phyloP scores from a whole-genome alignment of 345 rosid genomes.

The Murraya paniculata region DNA sequence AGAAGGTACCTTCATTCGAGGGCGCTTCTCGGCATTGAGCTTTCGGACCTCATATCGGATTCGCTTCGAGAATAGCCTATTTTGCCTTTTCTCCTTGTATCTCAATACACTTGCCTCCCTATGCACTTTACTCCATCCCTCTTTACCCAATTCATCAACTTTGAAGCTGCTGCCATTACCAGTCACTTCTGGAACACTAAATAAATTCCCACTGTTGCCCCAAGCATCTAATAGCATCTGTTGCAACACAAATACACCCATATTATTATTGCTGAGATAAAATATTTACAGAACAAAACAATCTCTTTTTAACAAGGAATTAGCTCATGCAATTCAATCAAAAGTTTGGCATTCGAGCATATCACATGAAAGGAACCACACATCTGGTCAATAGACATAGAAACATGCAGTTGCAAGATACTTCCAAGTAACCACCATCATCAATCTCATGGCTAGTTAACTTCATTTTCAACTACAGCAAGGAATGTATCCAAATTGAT shows the following conservation, averaged over 20 bases:
- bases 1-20: constrained; percentile 63
- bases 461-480: neutral
- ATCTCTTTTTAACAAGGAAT: neutral
- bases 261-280: neutral
- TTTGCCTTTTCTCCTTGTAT: constrained; percentile 88
- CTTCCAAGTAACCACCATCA: neutral
- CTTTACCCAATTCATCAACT: constrained; percentile 19
- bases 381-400: neutral
- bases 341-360: neutral
- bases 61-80: constrained; percentile 76
- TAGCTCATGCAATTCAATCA: neutral
- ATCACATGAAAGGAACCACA: neutral
- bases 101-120: constrained; percentile 91
- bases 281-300: neutral
- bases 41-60: constrained; percentile 89
- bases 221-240: constrained; percentile 38
- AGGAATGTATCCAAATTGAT: neutral
- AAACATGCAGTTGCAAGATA: neutral
- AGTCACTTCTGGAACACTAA: constrained; percentile 64
- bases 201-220: constrained; percentile 32
- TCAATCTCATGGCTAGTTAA: neutral
- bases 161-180: neutral
- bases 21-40: constrained; percentile 94
- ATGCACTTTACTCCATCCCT: constrained; percentile 40
- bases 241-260: constrained; percentile 14